Evolutionary conservation across 441 rosid genomes (phyloP).

Genomic region (Viola pubescens): DNA sequence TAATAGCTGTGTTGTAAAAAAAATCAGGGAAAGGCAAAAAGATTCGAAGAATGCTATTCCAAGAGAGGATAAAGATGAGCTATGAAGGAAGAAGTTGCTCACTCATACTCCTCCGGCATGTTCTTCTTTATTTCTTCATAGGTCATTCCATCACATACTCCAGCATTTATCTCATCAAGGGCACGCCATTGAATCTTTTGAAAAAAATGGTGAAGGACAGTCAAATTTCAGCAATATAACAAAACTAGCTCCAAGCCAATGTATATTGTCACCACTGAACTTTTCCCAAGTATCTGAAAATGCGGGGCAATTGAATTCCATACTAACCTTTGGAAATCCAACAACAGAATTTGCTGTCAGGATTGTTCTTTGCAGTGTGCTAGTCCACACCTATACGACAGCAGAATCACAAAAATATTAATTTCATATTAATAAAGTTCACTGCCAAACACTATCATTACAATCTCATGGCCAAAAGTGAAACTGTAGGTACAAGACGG

Average conservation of each 20-base stretch:
- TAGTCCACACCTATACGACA: constrained; percentile 83
- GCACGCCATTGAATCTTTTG: constrained; percentile 98
- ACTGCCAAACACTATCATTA: background rate
- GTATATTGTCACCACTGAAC: constrained; percentile 5
- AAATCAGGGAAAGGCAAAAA: background rate
- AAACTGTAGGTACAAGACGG: background rate
- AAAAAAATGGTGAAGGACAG: background rate
- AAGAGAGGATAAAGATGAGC: background rate
- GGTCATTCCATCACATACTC: constrained; percentile 98
- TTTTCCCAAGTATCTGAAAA: background rate
- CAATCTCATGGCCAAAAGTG: background rate
- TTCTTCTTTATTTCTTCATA: constrained; percentile 91
- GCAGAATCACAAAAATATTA: constrained; percentile 3
- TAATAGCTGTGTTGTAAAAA: background rate
- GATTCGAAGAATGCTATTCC: background rate
- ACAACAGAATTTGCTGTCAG: constrained; percentile 77
- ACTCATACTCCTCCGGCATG: constrained; percentile 97
- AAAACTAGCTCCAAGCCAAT: background rate
- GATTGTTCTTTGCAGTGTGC: constrained; percentile 93
- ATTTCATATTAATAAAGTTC: background rate
- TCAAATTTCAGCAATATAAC: background rate
- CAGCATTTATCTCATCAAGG: constrained; percentile 95
- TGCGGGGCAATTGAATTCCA: background rate
- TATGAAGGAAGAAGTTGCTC: constrained; percentile 27
- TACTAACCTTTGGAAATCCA: constrained; percentile 94